These are phyloP conservation scores for Parascedosporium putredinis DNA, from an alignment of 2,329 filamentous ascomycete genomes.

Conservation along the genomic window DNA sequence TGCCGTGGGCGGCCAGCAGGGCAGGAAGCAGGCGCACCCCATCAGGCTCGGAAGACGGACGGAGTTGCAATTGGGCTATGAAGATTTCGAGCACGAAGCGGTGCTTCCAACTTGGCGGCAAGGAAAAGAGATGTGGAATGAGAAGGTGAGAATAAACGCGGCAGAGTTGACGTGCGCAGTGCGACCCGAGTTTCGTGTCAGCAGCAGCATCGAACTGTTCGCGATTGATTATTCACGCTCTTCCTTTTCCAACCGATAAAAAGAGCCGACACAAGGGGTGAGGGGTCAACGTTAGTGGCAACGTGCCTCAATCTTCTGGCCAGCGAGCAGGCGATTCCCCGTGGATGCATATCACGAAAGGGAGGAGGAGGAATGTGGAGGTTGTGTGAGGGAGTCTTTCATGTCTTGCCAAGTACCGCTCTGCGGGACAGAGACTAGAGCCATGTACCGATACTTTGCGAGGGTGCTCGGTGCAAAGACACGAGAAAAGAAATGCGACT, in stretches of 20 bases:
- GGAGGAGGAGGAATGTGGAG: not conserved
- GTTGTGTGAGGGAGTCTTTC: not conserved
- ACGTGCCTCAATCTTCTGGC: not conserved
- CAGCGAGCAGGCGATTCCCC: not conserved
- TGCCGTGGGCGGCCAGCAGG: not conserved
- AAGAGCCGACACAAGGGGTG: no score
- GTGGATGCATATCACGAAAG: not conserved
- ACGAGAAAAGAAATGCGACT: not conserved
- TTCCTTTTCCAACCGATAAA: no score
- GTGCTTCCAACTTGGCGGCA: not conserved
- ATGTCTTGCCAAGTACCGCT: not conserved
- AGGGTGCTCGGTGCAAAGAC: not conserved
- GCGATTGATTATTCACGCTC: no score
- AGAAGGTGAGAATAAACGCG: not conserved
- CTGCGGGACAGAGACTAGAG: not conserved
- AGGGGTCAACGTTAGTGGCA: no score
- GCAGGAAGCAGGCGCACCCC: no score
- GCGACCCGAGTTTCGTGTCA: not conserved
- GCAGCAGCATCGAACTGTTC: not conserved
- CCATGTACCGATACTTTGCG: conserved; percentile 6
- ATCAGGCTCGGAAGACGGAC: no score
- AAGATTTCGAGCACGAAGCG: no score
- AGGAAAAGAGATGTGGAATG: not conserved
- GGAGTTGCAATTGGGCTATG: no score
- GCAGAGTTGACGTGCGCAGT: not conserved